Conservation (phyloP, 2,329 filamentous ascomycete species). For the Zarea fungicola region DNA sequence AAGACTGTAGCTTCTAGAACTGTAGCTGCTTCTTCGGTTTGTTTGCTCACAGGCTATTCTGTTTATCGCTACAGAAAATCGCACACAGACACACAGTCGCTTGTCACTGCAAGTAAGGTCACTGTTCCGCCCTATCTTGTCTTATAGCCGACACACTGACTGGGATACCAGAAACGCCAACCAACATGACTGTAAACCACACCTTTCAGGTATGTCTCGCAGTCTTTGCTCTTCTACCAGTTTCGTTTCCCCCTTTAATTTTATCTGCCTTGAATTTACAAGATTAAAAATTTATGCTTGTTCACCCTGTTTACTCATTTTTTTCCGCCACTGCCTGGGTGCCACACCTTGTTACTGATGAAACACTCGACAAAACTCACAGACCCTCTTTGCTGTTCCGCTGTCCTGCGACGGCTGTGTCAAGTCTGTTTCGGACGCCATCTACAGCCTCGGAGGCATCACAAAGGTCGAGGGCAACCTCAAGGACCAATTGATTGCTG, state of each 20-base stretch:
- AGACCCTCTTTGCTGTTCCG: slow-evolving; percentile 94
- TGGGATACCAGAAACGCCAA: background rate
- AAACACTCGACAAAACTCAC: slow-evolving; percentile 14
- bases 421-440: slow-evolving; percentile 73
- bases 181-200: slow-evolving; percentile 39
- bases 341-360: slow-evolving; percentile 9
- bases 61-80: slow-evolving; percentile 21
- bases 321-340: slow-evolving; percentile 16
- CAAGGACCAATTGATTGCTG: slow-evolving; percentile 73
- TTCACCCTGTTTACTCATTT: background rate
- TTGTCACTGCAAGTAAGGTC: background rate
- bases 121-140: background rate
- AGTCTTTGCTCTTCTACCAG: slow-evolving; percentile 3
- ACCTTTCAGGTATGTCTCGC: slow-evolving; percentile 47
- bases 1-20: slow-evolving; percentile 23
- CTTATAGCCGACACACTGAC: background rate
- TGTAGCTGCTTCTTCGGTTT: slow-evolving; percentile 25
- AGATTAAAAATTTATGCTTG: no score
- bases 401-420: slow-evolving; percentile 88
- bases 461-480: slow-evolving; percentile 77
- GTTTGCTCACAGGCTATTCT: slow-evolving; percentile 24
- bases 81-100: background rate
- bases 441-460: slow-evolving; percentile 75
- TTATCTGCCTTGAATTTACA: background rate
- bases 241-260: slow-evolving; percentile 11